Base-by-base conservation (phyloP, 164 flowering plant species). In the Nelumbo lutea region DNA sequence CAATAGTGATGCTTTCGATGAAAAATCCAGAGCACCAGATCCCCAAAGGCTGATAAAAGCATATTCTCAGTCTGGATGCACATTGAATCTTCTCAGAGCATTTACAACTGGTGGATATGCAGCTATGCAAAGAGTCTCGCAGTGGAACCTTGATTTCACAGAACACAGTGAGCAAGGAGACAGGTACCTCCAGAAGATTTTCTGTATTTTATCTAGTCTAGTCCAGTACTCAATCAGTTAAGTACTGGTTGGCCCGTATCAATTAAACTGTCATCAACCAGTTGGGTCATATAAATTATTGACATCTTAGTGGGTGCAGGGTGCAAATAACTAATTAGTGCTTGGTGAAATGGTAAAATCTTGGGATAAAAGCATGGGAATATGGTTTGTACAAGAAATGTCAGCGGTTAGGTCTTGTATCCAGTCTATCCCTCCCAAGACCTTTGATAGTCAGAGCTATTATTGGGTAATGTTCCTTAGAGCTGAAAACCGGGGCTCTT, bases 101-200 rank as follows among this genome's bases (percentile, higher is more conserved):
- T 84, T 84, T 75, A 79, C 87, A 4, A 75, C 82, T 68, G 87
- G 85, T 69, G 87, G 87, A 10, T 81, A 83, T 77, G 86, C 84
- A 44, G 78, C 81, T n/a, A 77, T 81, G 62, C 84, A 83, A 63
- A 83, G 84, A 75, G 87, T 83, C n/a, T 48, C 79, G 0, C 71
- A 75, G 56, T 83, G 87, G 87, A 83, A 81, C 68, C 81, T 84
- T 52, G 85, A 84, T 61, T 84, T 84, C 68, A 76, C 68, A 1
- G 66, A 71, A 38, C 75, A 73, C 56, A 84, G 83, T 65, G 85
- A 82, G 67, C 85, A 82, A 62, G 87, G 85, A 9, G 83, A 84
- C 66, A 80, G 86, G 84, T 81, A 70, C 38, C 11, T 50, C 52
- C 6, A 11, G 41, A 6, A 15, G 7, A 38, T 68, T 14, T 2